Evolutionary conservation across 495 filamentous ascomycete species (phyloP).

Genomic region (Tuber umbilicatum): DNA sequence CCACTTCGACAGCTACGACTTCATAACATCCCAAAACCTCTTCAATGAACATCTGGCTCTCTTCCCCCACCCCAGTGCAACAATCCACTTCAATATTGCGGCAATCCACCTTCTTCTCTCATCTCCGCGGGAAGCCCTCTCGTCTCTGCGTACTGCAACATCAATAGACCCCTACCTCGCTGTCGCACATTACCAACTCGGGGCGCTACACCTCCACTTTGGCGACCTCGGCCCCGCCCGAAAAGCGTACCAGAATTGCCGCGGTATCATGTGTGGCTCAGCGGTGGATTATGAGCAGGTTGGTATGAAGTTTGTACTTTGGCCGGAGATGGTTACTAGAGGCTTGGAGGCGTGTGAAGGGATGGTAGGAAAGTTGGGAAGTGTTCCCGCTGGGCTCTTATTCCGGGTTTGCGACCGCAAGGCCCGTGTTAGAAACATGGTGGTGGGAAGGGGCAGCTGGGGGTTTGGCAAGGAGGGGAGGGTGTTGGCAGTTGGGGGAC

Average conservation of each 20-base stretch:
- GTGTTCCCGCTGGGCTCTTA: conserved; percentile 2
- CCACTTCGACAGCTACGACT: conserved; percentile 29
- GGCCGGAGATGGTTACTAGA: neutral
- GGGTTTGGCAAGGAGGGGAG: conserved; percentile 25
- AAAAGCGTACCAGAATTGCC: neutral
- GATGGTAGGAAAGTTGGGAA: neutral
- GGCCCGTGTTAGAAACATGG: neutral
- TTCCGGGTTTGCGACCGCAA: conserved; percentile 19
- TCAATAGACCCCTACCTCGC: conserved; percentile 10
- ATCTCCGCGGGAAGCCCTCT: neutral
- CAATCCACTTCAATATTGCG: conserved; percentile 18
- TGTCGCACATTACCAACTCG: conserved; percentile 18
- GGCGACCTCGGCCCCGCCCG: neutral
- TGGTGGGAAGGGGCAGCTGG: conserved; percentile 22
- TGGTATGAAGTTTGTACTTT: conserved; percentile 14
- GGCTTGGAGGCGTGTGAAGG: neutral
- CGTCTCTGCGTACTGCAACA: conserved; percentile 6
- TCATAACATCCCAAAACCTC: conserved; percentile 13
- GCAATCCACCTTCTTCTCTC: conserved; percentile 21
- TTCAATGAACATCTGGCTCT: conserved; percentile 15
- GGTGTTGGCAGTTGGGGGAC: conserved; percentile 10
- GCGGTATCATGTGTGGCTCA: neutral
- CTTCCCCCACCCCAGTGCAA: neutral
- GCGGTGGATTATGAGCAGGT: conserved; percentile 21
- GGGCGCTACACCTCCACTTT: conserved; percentile 1